Conservation (phyloP, 2,329 filamentous ascomycete genomes). For the Cryoendolithus antarcticus region DNA sequence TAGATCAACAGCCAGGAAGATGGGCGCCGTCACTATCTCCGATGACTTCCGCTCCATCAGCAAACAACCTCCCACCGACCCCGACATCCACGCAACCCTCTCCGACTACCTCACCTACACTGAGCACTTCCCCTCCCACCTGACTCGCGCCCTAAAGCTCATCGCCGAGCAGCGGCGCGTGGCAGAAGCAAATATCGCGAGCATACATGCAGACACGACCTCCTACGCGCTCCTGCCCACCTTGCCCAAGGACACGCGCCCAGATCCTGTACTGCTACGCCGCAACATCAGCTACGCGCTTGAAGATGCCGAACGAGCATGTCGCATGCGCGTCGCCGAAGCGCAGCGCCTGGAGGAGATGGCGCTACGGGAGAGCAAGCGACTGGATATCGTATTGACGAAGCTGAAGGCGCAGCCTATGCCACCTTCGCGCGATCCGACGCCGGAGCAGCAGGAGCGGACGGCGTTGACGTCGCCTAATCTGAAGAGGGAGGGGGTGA, state of each 20-base stretch:
- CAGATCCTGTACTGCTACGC: slow-evolving; percentile 41
- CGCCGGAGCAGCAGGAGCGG: slow-evolving; percentile 26
- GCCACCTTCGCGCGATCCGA: slow-evolving; percentile 49
- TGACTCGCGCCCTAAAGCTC: slow-evolving; percentile 50
- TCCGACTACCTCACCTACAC: slow-evolving; percentile 59
- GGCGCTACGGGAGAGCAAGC: slow-evolving; percentile 31
- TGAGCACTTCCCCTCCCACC: slow-evolving; percentile 54
- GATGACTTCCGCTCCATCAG: slow-evolving; percentile 22
- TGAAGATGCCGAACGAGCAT: slow-evolving; percentile 20
- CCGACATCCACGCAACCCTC: slow-evolving; percentile 53
- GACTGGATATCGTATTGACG: slow-evolving; percentile 46
- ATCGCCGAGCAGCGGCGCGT: slow-evolving; percentile 41
- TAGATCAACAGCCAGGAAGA: not conserved
- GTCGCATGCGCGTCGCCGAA: slow-evolving; percentile 25
- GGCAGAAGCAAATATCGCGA: slow-evolving; percentile 30
- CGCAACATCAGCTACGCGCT: slow-evolving; percentile 42
- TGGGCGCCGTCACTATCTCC: slow-evolving; percentile 12
- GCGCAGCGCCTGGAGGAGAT: slow-evolving; percentile 22
- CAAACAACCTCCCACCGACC: slow-evolving; percentile 32
- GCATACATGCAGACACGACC: slow-evolving; percentile 36
- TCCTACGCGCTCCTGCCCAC: slow-evolving; percentile 39
- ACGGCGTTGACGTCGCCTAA: slow-evolving; percentile 22
- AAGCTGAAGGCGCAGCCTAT: slow-evolving; percentile 51
- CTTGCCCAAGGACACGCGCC: slow-evolving; percentile 34
- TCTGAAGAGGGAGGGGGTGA: slow-evolving; percentile 20